Evolutionary conservation across 129 eudicot genomes (phyloP), one percentile per base, ranked within the genome.

Genomic region (Sambucus nigra): DNA sequence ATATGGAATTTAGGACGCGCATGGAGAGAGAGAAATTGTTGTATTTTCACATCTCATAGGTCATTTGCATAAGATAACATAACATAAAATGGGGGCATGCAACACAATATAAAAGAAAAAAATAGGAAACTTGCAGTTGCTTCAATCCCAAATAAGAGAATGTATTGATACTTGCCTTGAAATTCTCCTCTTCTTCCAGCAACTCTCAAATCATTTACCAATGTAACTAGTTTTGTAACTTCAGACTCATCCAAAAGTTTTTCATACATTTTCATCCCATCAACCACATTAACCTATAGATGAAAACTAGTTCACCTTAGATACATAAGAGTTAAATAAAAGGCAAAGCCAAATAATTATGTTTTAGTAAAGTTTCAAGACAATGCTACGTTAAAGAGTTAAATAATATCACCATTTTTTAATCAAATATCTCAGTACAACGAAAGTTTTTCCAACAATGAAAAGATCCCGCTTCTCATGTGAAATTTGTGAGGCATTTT

Each of bases 141-240:
- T 12, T 60, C 31, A 16, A 20, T n/a, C 15, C 27, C 13, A 27
- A 21, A 28, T 8, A 14, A 46, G 46, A 45, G 48, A 55, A 20
- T 5, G 24, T 35, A 45, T 29, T 9, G 15, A 19, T 44, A n/a
- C 91, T 71, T 82, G 67, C 89, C 89, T 76, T 59, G 84, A 58
- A 76, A 74, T 54, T 76, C 62, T 20, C 88, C 88, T 25, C 56
- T 74, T 67, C 51, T 73, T 50, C 96, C 96, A 7, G 96, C 73
- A 50, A 55, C 61, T 72, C 94, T 71, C 72, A 82, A 63, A 65
- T 79, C 94, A 57, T 79, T 82, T 18, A 69, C 94, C 67, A 73
- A 59, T 24, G 57, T 42, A 66, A 63, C 69, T 59, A 82, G 53
- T 51, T 82, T 79, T 32, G 79, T 64, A 69, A 87, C 70, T 69